These are phyloP conservation scores for Aspergillus ellipticus DNA, from an alignment of 495 filamentous ascomycete species.

Conservation along the genomic window DNA sequence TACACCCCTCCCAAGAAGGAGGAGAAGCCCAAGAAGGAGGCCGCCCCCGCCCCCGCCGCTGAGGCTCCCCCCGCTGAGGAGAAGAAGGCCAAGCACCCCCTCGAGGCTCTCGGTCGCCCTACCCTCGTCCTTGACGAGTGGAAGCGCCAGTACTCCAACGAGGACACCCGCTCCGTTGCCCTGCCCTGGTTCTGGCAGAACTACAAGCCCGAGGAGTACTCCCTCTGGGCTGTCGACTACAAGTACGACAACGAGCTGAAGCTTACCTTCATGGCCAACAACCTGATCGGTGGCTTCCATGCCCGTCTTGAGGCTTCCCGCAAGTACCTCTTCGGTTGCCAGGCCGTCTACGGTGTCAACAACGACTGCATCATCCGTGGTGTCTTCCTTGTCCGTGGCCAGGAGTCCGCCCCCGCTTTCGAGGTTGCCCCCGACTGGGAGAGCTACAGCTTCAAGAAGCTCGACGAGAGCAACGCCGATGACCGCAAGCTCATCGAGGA, in stretches of 20 bases:
- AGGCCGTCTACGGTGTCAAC: slow-evolving; percentile 81
- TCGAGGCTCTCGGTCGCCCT: slow-evolving; percentile 78
- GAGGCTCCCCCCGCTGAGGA: slow-evolving; percentile 66
- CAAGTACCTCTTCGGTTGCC: slow-evolving; percentile 96
- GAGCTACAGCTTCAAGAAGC: slow-evolving; percentile 92
- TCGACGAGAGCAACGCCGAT: slow-evolving; percentile 78
- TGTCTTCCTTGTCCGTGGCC: slow-evolving; percentile 90
- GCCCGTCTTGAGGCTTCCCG: slow-evolving; percentile 93
- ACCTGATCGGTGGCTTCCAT: slow-evolving; percentile 97
- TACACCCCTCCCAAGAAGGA: slow-evolving; percentile 90
- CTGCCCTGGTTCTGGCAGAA: slow-evolving; percentile 99
- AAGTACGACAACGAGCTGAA: slow-evolving; percentile 99
- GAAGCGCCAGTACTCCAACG: slow-evolving; percentile 99
- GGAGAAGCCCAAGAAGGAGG: slow-evolving; percentile 59
- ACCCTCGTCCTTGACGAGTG: slow-evolving; percentile 86
- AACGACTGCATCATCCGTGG: slow-evolving; percentile 86
- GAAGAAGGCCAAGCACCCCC: slow-evolving; percentile 94
- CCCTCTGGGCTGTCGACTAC: slow-evolving; percentile 86
- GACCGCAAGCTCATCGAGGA: slow-evolving; percentile 82
- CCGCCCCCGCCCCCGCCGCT: slow-evolving; percentile 51
- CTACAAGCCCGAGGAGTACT: slow-evolving; percentile 88
- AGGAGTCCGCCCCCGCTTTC: slow-evolving; percentile 82
- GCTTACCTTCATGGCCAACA: slow-evolving; percentile 95
- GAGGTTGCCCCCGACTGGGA: slow-evolving; percentile 96
- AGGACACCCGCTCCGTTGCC: slow-evolving; percentile 75